These are phyloP conservation scores for Pholiota microspora DNA, from an alignment of 768 basidiomycete species.

Conservation along the genomic window DNA sequence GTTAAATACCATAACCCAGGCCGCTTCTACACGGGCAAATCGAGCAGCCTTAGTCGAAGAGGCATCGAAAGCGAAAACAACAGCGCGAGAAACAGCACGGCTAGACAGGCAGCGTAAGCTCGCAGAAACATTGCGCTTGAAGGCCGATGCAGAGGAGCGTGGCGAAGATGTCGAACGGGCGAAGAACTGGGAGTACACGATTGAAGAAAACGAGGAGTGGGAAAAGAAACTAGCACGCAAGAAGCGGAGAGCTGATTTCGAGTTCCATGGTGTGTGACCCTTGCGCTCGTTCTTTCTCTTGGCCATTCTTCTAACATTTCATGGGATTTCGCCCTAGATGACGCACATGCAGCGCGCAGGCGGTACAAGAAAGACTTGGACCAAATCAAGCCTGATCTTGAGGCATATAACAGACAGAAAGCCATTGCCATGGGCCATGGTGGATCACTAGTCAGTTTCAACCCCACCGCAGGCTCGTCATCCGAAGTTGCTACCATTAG, in stretches of 20 bases:
- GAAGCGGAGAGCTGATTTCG: conserved; percentile 80
- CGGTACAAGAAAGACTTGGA: conserved; percentile 93
- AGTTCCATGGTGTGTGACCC: conserved; percentile 77
- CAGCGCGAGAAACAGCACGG: conserved; percentile 76
- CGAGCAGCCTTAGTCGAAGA: conserved; percentile 85
- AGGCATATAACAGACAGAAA: conserved; percentile 86
- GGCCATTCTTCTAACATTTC: neutral
- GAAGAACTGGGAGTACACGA: conserved; percentile 94
- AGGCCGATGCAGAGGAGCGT: conserved; percentile 84
- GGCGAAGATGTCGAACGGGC: conserved; percentile 91
- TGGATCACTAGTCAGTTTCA: conserved; percentile 65
- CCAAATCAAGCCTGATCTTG: conserved; percentile 83
- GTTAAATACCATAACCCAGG: no score
- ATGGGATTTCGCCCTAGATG: conserved; percentile 51
- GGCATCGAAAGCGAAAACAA: conserved; percentile 71
- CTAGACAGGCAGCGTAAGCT: conserved; percentile 89
- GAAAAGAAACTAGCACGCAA: conserved; percentile 87
- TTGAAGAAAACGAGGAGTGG: conserved; percentile 97
- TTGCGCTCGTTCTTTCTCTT: neutral
- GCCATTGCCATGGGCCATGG: conserved; percentile 78
- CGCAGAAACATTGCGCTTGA: conserved; percentile 80
- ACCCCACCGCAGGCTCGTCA: conserved; percentile 44
- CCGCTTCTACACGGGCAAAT: conserved; percentile 77
- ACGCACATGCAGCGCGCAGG: conserved; percentile 83
- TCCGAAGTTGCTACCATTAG: conserved; percentile 24